Evolutionary conservation across 1,284 basidiomycete species (phyloP), one percentile per base, ranked within the genome.

Genomic region (Agaricales sp.): DNA sequence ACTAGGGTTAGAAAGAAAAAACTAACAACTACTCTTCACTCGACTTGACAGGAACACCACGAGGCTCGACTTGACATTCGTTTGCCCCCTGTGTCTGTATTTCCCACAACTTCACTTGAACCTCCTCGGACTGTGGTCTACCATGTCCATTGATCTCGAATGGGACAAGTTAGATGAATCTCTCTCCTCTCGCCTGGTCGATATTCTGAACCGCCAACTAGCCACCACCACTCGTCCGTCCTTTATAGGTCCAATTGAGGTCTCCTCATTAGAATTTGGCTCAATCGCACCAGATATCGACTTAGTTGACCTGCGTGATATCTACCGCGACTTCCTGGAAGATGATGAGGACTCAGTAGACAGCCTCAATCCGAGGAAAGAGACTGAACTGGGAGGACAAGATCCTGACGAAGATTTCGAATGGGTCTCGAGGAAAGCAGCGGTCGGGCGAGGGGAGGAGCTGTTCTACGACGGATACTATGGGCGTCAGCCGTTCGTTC

Each of bases 241-340:
- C 3, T 98, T 95, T 65, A 86, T 99, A 45, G 95, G 95, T 0
- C 92, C 92, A 13, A 79, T 98, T 51, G 78, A 83, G 52, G 80
- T 98, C 51, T 84, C 82, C 3, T 80, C 82, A 2, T 78, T 98
- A 50, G 89, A 92, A 49, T 94, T 99, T 64, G 95, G 95, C 24
- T 78, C 82, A 0, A 72, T 76, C 20, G 64, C 82, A 2, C 95
- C 96, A 1, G 87, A 94, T 52, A 76, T 96, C 35, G 87, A 95
- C 62, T 77, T 99, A 51, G 82, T 91, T 51, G 93, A 97, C 66
- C 70, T 99, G 51, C 77, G 91, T 45, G 93, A 98, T 68, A 91
- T 98, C 50, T 92, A 95, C 69, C 82, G 83, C 37, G 93, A 95
- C 61, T 98, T 98, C 61, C 72, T 91, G 48, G 86, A 92, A 54